Percentiles rank a stretch among this genome's conserved stretches.
phyloP scores from a whole-genome alignment of 306 rosid species.

The Morella rubra region DNA sequence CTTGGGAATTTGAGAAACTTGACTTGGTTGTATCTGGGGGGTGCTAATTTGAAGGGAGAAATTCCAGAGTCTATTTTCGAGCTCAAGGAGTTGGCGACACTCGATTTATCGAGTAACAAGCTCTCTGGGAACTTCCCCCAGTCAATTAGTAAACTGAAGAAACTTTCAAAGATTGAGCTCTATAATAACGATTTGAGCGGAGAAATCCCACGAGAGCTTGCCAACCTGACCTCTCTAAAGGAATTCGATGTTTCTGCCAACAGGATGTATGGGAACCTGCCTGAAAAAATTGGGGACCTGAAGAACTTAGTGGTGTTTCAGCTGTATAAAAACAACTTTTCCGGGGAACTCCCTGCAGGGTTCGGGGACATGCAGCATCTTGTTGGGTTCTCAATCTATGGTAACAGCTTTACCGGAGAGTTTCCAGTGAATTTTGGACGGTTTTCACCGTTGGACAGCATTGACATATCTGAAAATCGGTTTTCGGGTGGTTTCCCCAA shows the following conservation, averaged over 20 bases:
- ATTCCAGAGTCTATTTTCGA: conserved; percentile 76
- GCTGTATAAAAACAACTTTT: conserved; percentile 61
- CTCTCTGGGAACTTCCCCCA: conserved; percentile 68
- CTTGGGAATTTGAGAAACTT: conserved; percentile 68
- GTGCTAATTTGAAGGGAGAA: conserved; percentile 67
- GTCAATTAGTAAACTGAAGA: conserved; percentile 67
- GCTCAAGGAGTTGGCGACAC: conserved; percentile 57
- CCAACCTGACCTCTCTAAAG: conserved; percentile 58
- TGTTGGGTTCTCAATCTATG: conserved; percentile 60
- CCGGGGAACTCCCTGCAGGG: conserved; percentile 79
- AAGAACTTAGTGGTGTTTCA: conserved; percentile 78
- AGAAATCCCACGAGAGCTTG: conserved; percentile 67
- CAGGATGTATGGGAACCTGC: conserved; percentile 60
- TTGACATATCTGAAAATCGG: conserved; percentile 94
- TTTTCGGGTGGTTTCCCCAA: conserved; percentile 84
- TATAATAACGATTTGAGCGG: conserved; percentile 66
- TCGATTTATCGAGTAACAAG: conserved; percentile 77
- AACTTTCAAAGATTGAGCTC: conserved; percentile 69
- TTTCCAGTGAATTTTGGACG: conserved; percentile 70
- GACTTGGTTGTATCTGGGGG: conserved; percentile 71
- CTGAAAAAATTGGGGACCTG: conserved; percentile 60
- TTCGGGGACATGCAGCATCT: conserved; percentile 84
- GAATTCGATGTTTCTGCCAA: conserved; percentile 81
- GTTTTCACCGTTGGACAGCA: conserved; percentile 60
- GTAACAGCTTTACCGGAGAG: conserved; percentile 66